These are phyloP conservation scores for Aspergillus piperis DNA, from an alignment of 2,329 filamentous ascomycete genomes.

Conservation along the genomic window DNA sequence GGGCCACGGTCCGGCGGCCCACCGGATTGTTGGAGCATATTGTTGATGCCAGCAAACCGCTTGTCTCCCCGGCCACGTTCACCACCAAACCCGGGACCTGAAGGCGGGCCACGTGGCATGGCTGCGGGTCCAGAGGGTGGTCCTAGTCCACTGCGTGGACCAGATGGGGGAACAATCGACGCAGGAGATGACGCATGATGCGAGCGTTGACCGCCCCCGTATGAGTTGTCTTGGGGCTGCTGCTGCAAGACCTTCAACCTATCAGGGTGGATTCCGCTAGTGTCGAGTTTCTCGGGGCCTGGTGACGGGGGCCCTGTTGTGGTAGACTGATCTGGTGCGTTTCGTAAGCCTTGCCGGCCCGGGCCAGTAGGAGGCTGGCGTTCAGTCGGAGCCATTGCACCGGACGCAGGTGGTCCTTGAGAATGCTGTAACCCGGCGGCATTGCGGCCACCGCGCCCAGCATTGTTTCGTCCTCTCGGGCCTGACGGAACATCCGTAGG, in stretches of 20 bases:
- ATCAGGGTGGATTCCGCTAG: conserved; percentile 56
- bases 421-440: conserved; percentile 33
- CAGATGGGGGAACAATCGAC: conserved; percentile 40
- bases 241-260: conserved; percentile 50
- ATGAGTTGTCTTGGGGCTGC: conserved; percentile 27
- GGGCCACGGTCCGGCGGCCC: conserved; percentile 35
- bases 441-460: conserved; percentile 42
- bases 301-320: conserved; percentile 35
- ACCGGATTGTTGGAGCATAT: conserved; percentile 48
- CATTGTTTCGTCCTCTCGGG: conserved; percentile 49
- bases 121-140: conserved; percentile 40
- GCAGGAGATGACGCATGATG: conserved; percentile 29
- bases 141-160: conserved; percentile 40
- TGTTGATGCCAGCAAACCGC: conserved; percentile 50
- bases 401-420: conserved; percentile 22
- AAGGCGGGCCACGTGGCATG: conserved; percentile 38
- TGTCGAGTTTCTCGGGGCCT: conserved; percentile 36
- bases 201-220: conserved; percentile 22
- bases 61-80: conserved; percentile 48
- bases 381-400: conserved; percentile 31
- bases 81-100: conserved; percentile 38
- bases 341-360: conserved; percentile 40
- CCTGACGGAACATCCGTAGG: conserved; percentile 55
- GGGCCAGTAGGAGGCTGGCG: conserved; percentile 49
- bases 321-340: conserved; percentile 34